Percentiles rank a stretch among this genome's conserved stretches.
phyloP scores from a whole-genome alignment of 2,329 filamentous ascomycete genomes.

The Pyricularia pennisetigena region DNA sequence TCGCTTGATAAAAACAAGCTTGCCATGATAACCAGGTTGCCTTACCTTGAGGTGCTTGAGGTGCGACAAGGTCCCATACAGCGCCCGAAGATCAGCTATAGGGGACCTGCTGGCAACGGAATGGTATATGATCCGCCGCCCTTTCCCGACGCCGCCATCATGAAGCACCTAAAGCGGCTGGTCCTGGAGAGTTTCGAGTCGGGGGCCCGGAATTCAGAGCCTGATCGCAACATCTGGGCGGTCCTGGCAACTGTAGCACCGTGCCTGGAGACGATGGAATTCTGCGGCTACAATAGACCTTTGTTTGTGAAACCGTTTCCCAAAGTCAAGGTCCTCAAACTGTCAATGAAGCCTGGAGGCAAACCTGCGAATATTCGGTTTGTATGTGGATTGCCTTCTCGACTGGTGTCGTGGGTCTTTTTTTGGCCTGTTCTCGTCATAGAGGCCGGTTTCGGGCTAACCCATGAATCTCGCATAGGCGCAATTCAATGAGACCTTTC shows the following conservation, averaged over 20 bases:
- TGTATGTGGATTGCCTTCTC: not conserved
- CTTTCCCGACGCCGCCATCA: not conserved
- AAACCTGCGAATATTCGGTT: not conserved
- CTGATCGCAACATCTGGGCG: not conserved
- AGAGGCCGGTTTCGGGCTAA: not conserved
- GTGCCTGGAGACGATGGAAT: not conserved
- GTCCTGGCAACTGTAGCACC: not conserved
- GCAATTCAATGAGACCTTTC: not conserved
- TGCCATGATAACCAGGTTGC: not conserved
- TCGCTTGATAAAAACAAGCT: not conserved
- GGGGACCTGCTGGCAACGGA: not conserved
- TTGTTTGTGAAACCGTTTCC: not conserved
- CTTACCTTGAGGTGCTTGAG: slow-evolving; percentile 2
- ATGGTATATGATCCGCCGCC: not conserved
- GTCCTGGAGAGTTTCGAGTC: not conserved
- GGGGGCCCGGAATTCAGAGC: not conserved
- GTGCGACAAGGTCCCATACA: not conserved
- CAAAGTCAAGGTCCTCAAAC: not conserved
- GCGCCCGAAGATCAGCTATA: not conserved
- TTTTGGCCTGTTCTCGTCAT: too few relatives aligned
- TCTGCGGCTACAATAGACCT: not conserved
- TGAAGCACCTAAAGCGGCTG: not conserved
- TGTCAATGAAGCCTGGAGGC: not conserved
- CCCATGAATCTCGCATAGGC: not conserved
- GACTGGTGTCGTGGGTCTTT: not conserved